Conservation (phyloP, 2,329 filamentous ascomycete genomes). For the Pyrenochaeta sp. region DNA sequence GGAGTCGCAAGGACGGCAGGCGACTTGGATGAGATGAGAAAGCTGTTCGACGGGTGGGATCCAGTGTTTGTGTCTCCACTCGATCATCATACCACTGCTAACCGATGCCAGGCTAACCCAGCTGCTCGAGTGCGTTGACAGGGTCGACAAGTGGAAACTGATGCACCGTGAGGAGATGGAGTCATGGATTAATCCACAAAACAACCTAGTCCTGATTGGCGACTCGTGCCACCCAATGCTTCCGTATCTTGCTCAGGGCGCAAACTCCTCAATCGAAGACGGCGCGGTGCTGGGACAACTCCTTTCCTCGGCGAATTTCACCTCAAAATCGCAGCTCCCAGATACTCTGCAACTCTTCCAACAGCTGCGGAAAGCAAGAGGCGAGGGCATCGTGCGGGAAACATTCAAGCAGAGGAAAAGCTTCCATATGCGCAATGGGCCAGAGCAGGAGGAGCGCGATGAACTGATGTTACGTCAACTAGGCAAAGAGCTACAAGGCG, state of each 20-base stretch:
- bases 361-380: conserved; percentile 56
- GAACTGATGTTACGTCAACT: conserved; percentile 65
- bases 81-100: conserved; percentile 24
- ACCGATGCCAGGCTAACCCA: conserved; percentile 24
- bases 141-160: conserved; percentile 74
- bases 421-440: conserved; percentile 59
- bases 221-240: conserved; percentile 48
- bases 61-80: conserved; percentile 58
- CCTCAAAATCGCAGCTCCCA: conserved; percentile 35
- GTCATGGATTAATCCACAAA: conserved; percentile 55
- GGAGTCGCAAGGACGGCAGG: conserved; percentile 62
- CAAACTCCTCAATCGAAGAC: conserved; percentile 73
- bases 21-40: conserved; percentile 67
- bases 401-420: conserved; percentile 62
- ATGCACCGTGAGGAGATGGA: conserved; percentile 58
- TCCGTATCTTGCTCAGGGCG: conserved; percentile 55
- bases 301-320: conserved; percentile 46
- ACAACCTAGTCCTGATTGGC: conserved; percentile 63
- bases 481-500: conserved; percentile 58
- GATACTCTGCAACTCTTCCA: conserved; percentile 56
- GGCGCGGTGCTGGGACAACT: conserved; percentile 70
- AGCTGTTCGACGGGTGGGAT: conserved; percentile 70
- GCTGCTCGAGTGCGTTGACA: conserved; percentile 57
- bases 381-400: conserved; percentile 67
- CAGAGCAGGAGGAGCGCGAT: conserved; percentile 67